Conservation (phyloP, 2,329 filamentous ascomycete genomes). For the Periconia digitata region DNA sequence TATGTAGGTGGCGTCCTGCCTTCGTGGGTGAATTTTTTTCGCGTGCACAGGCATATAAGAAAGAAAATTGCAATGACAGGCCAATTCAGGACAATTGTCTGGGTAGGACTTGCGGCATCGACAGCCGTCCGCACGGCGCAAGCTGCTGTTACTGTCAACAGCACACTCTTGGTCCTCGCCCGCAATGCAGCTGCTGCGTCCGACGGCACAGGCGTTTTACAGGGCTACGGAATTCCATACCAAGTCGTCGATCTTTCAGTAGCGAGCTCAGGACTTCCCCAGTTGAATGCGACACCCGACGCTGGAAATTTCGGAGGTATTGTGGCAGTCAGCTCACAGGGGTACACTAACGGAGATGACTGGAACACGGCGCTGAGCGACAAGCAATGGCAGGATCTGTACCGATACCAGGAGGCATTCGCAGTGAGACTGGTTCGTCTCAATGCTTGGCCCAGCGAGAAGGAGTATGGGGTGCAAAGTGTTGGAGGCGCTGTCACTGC, state of each 20-base stretch:
- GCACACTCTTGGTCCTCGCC: slow-evolving; percentile 57
- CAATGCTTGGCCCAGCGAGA: slow-evolving; percentile 54
- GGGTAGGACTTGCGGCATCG: not conserved
- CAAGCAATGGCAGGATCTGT: slow-evolving; percentile 57
- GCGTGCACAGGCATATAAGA: not conserved
- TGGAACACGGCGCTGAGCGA: slow-evolving; percentile 54
- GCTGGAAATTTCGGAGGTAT: slow-evolving; percentile 61
- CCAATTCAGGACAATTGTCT: not conserved
- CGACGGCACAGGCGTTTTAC: slow-evolving; percentile 55
- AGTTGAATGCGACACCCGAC: slow-evolving; percentile 50
- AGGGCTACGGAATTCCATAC: slow-evolving; percentile 62
- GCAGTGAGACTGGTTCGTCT: slow-evolving; percentile 61
- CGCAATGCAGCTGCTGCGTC: slow-evolving; percentile 50
- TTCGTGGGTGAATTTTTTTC: not conserved
- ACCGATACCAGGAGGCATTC: slow-evolving; percentile 58
- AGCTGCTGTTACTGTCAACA: slow-evolving; percentile 18
- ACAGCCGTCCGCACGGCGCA: not conserved
- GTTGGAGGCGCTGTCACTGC: slow-evolving; percentile 25
- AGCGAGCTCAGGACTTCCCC: slow-evolving; percentile 52
- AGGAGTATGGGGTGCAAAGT: slow-evolving; percentile 47
- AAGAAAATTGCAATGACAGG: not conserved
- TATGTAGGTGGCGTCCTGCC: not conserved
- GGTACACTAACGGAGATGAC: slow-evolving; percentile 47
- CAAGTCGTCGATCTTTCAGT: slow-evolving; percentile 55
- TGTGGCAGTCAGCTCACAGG: slow-evolving; percentile 53